phyloP scores from a whole-genome alignment of 2,329 filamentous ascomycete genomes.

The Aspergillus fijiensis region DNA sequence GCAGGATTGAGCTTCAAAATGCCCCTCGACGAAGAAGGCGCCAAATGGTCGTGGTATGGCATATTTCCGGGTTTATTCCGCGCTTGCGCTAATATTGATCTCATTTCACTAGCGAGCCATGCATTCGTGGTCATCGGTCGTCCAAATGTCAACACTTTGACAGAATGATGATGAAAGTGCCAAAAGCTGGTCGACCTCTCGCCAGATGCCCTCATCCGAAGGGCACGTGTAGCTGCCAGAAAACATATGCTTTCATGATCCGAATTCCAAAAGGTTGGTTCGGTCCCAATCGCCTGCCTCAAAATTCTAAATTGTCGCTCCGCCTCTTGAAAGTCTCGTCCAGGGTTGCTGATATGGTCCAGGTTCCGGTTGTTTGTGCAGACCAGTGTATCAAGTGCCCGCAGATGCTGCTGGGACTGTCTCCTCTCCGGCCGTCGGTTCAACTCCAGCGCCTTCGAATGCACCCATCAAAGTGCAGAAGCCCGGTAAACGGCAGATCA shows the following conservation, averaged over 20 bases:
- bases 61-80: not conserved
- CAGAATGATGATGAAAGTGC: conserved; percentile 51
- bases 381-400: conserved; percentile 43
- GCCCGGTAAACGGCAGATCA: conserved; percentile 32
- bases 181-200: conserved; percentile 49
- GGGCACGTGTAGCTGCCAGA: conserved; percentile 43
- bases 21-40: conserved; percentile 46
- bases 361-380: conserved; percentile 44
- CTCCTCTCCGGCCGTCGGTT: conserved; percentile 14
- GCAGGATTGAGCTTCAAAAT: conserved; percentile 25
- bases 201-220: conserved; percentile 50
- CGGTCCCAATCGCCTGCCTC: not conserved
- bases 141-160: conserved; percentile 52
- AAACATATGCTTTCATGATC: conserved; percentile 46
- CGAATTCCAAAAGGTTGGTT: conserved; percentile 44
- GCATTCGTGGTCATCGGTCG: conserved; percentile 50
- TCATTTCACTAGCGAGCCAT: conserved; percentile 41
- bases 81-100: not conserved
- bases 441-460: conserved; percentile 23
- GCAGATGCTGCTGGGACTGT: conserved; percentile 23
- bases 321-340: not conserved
- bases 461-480: conserved; percentile 40
- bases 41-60: conserved; percentile 48
- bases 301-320: not conserved
- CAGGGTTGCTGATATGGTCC: not conserved